A percentile compares a stretch with the other conserved stretches of the same genome.
Conservation (phyloP, 352 stramenopile genomes). For the Pythium brachiatum region DNA sequence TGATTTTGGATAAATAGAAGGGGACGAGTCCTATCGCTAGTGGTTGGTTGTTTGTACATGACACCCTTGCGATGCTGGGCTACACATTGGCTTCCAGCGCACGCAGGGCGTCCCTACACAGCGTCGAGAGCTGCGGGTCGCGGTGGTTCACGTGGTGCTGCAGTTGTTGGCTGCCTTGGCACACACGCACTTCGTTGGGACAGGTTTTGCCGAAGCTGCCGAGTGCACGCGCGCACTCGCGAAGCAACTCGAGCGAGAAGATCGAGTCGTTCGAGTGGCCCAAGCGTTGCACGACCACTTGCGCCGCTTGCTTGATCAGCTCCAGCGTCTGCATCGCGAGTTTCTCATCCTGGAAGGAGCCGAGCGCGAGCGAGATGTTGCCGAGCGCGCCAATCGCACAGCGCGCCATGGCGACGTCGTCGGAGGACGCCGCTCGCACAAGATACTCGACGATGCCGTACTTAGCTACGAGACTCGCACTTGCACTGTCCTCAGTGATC, state of each 20-base stretch:
- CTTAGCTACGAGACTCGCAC: slow-evolving; percentile 55
- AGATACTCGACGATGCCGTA: slow-evolving; percentile 54
- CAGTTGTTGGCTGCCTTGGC: slow-evolving; percentile 35
- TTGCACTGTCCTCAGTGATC: slow-evolving; percentile 64
- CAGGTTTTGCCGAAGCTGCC: slow-evolving; percentile 50
- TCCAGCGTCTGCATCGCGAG: slow-evolving; percentile 32
- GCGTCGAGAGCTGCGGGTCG: slow-evolving; percentile 54
- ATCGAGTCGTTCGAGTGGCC: slow-evolving; percentile 45
- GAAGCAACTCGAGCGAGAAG: slow-evolving; percentile 67
- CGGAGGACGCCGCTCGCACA: slow-evolving; percentile 38
- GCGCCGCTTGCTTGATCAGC: slow-evolving; percentile 50
- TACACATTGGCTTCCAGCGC: slow-evolving; percentile 32
- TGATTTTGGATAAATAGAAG: slow-evolving; percentile 32
- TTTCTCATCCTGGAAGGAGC: slow-evolving; percentile 43
- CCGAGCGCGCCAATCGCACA: slow-evolving; percentile 61
- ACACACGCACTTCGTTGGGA: slow-evolving; percentile 30
- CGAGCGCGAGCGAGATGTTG: slow-evolving; percentile 63
- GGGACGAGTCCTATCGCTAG: slow-evolving; percentile 21
- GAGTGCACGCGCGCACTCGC: slow-evolving; percentile 67
- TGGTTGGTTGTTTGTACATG: background rate
- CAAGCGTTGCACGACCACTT: slow-evolving; percentile 42
- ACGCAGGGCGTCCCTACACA: slow-evolving; percentile 47
- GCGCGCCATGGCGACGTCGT: slow-evolving; percentile 66
- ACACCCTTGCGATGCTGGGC: background rate
- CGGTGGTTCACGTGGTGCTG: slow-evolving; percentile 53